Evolutionary conservation across 257 asterid species (phyloP), one percentile per base, ranked within the genome.

Genomic region (Avicennia marina): DNA sequence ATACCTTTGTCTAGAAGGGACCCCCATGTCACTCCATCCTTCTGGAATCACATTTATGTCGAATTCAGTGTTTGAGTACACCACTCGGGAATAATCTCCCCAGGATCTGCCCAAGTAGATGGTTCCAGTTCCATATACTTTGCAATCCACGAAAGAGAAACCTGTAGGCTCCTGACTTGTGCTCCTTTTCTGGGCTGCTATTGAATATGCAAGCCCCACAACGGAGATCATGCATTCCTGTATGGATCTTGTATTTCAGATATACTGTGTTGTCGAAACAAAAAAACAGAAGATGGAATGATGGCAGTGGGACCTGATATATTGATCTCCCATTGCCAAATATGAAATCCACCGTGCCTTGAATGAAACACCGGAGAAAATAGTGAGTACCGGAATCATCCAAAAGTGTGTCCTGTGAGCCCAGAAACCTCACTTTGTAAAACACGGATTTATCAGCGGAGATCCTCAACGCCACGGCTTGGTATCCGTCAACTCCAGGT

Each of bases 351-450:
- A 73, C 68, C 0, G 80, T 61, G 10, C 95, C 97, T 67, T 69
- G 79, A 42, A 89, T 77, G 75, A 58, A 80, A 62, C 93, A 86
- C 10, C 69, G 57, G 69, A 49, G 62, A 57, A 69, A 86, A 43
- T 62, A 84, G 15, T 89, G 95, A 0, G 76, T 38, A 2, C 97
- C 95, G 0, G 11, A 2, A 9, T 79, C 81, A 44, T 89, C 97
- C n/a, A 79, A 67, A 1, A 89, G 87, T 0, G 97, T 80, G 16
- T 89, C 94, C 45, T 89, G 95, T 40, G 84, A 66, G 19, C 97
- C 97, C 34, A 86, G 55, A 34, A 86, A 72, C 15, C 84, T 56
- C 11, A 65, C 76, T 42, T 36, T 80, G 71, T 86, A 72, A 8
- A 89, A 75, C 81, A 78, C 44, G n/a, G 91, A 71, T 39, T 60